A percentile compares a stretch with the other conserved stretches of the same genome.
phyloP scores from a whole-genome alignment of 768 basidiomycete species.

The Cubamyces sp. region DNA sequence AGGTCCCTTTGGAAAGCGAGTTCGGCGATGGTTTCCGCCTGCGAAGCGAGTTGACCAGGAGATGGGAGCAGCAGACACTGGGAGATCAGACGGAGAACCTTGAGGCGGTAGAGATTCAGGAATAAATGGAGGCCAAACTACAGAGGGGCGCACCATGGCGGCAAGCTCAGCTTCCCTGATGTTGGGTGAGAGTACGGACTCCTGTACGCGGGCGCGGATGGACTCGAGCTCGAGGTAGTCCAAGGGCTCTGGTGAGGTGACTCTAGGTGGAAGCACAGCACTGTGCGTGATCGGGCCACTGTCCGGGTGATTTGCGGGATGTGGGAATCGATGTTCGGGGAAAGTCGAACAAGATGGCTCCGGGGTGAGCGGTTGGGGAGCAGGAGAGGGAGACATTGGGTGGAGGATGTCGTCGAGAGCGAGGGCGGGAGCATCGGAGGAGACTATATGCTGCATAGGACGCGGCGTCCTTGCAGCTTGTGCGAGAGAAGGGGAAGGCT shows the following conservation, averaged over 20 bases:
- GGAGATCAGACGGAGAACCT: slow-evolving; percentile 28
- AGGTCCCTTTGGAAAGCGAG: slow-evolving; percentile 63
- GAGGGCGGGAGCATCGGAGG: slow-evolving; percentile 44
- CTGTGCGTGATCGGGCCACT: background rate
- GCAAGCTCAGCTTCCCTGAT: slow-evolving; percentile 49
- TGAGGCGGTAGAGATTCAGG: background rate
- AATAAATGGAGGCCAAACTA: background rate
- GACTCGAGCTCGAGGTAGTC: slow-evolving; percentile 50
- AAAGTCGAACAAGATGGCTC: background rate
- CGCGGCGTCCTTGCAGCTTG: background rate
- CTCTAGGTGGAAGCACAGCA: slow-evolving; percentile 23
- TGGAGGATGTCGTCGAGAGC: slow-evolving; percentile 61
- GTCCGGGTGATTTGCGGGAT: background rate
- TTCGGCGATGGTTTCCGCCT: slow-evolving; percentile 63
- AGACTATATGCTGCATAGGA: slow-evolving; percentile 26
- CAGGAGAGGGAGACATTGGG: slow-evolving; percentile 55
- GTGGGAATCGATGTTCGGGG: slow-evolving; percentile 9
- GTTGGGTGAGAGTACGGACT: slow-evolving; percentile 45
- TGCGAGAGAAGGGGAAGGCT: background rate
- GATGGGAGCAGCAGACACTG: slow-evolving; percentile 23
- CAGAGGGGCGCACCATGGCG: slow-evolving; percentile 22
- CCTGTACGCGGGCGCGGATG: slow-evolving; percentile 51
- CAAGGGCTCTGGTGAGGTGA: slow-evolving; percentile 42
- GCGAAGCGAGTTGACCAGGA: slow-evolving; percentile 51
- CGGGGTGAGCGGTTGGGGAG: slow-evolving; percentile 30